Base-by-base conservation (phyloP, 1,139 yeast species). In the Eremothecium cymbalariae region DNA sequence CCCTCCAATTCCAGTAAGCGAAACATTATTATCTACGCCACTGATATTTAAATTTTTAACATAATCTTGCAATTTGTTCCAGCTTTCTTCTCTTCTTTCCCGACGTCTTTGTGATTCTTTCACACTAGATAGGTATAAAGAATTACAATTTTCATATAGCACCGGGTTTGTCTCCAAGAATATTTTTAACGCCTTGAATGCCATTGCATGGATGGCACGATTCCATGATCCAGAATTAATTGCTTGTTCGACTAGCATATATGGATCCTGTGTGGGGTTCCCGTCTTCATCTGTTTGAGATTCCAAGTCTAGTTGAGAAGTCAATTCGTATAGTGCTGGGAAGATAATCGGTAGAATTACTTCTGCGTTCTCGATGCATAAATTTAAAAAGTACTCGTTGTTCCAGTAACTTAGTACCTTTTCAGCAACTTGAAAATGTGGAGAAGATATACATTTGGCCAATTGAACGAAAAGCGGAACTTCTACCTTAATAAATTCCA, bases 351-450 rank as follows among this genome's bases (percentile, higher is more conserved):
- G 98, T 48, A 90, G 65, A 36, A 90, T 88, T 26, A 84, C 90
- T 51, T 86, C 95, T 8, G 94, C 90, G 53, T 76, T 77, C 53
- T 90, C 97, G 18, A 94, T 84, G 32, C 93, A 86, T 45, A 90
- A 64, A 26, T 88, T 81, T 48, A 90, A 74, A 57, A 90, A 88
- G 63, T 84, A 88, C 55, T 90, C 98, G 59, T 90, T 90, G 48
- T 84, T 82, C 94, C 96, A 93, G 60, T 78, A 86, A 55, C 90
- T 83, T 40, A 90, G 70, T 1, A 93, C 95, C 49, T 94, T 86
- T 60, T 90, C 99, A 44, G 94, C 83, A 18, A 90, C 96, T 66
- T 93, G 98, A 67, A 90, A 93, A 64, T 90, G 98, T 17, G 95
- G 86, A 3, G 95, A 83, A 18, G 95, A 74, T 32, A 93, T 88